These are phyloP conservation scores for Isoetes engelmannii DNA, from an alignment of 83 land plant species.

Conservation along the genomic window DNA sequence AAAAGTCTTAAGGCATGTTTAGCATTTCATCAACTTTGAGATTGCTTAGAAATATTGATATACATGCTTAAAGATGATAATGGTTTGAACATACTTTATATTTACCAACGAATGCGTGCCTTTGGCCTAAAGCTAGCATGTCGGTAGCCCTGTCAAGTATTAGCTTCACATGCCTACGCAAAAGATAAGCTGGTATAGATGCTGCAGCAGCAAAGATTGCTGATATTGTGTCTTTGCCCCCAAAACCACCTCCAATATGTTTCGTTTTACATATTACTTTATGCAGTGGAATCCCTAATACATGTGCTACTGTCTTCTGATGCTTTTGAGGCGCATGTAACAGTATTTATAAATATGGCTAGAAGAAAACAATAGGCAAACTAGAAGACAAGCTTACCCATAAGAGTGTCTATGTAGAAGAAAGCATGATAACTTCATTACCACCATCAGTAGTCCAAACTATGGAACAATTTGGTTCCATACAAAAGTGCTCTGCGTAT, in stretches of 20 bases:
- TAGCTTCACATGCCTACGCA: constrained; percentile 66
- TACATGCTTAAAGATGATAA: no score
- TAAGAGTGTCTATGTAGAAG: constrained; percentile 77
- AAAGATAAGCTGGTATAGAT: constrained; percentile 66
- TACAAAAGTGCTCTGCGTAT: no score
- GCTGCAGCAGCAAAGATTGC: constrained; percentile 75
- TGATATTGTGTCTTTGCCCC: constrained; percentile 92
- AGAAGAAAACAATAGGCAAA: not conserved
- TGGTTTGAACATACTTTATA: constrained; percentile 63
- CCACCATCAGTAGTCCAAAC: constrained; percentile 89
- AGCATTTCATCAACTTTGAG: no score
- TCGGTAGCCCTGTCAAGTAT: constrained; percentile 81
- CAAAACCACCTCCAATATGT: constrained; percentile 96
- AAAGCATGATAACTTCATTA: constrained; percentile 86
- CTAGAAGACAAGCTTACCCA: no score
- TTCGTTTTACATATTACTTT: constrained; percentile 93
- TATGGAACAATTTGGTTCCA: constrained; percentile 47
- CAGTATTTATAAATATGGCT: not conserved
- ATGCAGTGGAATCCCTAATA: constrained; percentile 76
- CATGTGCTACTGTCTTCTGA: constrained; percentile 74
- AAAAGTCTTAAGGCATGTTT: no score
- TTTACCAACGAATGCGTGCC: constrained; percentile 89
- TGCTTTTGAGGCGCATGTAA: constrained; percentile 81
- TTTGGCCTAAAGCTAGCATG: constrained; percentile 84
- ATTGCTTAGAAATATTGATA: no score